A percentile compares a stretch with the other conserved stretches of the same genome.
Evolutionary conservation across 345 rosid genomes (phyloP).

Genomic region (Populus tremula): DNA sequence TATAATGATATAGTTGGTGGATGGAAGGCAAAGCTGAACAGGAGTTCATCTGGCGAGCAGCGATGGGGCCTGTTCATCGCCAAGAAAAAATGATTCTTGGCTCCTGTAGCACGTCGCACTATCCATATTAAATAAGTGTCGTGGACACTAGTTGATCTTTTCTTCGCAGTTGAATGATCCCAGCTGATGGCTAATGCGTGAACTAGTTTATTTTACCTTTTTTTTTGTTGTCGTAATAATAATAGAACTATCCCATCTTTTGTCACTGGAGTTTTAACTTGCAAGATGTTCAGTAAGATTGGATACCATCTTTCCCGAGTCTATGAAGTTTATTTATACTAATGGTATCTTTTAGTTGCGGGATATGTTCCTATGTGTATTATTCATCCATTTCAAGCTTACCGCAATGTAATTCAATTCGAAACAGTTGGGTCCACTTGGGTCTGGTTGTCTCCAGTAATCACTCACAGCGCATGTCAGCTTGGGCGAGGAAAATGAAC

Average conservation of each 20-base stretch:
- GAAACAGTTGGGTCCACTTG: too few relatives aligned
- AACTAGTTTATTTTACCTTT: not conserved
- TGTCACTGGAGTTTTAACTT: too few relatives aligned
- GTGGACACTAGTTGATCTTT: not conserved
- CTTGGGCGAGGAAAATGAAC: not conserved
- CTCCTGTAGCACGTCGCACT: not conserved
- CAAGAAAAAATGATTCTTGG: constrained; percentile 16
- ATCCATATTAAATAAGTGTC: not conserved
- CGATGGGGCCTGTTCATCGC: constrained; percentile 77
- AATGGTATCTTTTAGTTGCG: too few relatives aligned
- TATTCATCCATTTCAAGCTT: too few relatives aligned
- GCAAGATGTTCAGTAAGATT: too few relatives aligned
- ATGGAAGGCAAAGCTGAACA: constrained; percentile 69
- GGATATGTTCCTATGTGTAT: too few relatives aligned
- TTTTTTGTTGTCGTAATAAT: not conserved
- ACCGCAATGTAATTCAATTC: too few relatives aligned
- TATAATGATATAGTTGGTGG: constrained; percentile 66
- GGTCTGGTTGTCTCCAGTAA: too few relatives aligned
- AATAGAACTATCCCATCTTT: too few relatives aligned
- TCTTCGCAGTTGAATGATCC: not conserved
- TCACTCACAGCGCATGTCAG: not conserved
- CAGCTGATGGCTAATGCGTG: not conserved
- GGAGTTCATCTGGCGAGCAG: constrained; percentile 77
- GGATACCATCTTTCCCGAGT: too few relatives aligned
- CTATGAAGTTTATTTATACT: too few relatives aligned